Percentiles rank a stretch among this genome's conserved stretches.
phyloP scores from a whole-genome alignment of 2,329 filamentous ascomycete genomes.

The Cladosporium sp. region DNA sequence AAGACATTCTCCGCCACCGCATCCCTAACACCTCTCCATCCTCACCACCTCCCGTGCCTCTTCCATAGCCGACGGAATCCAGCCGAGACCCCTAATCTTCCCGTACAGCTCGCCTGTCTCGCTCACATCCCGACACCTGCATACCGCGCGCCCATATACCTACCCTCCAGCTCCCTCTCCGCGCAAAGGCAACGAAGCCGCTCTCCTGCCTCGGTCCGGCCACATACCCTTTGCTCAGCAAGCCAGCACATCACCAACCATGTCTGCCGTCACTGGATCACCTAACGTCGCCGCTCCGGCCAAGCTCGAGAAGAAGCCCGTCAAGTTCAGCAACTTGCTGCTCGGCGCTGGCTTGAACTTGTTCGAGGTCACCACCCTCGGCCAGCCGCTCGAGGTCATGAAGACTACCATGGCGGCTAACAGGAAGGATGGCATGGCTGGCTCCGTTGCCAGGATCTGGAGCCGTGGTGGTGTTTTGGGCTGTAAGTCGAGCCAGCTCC shows the following conservation, averaged over 20 bases:
- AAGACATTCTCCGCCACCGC: background rate
- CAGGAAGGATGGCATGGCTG: constrained; percentile 78
- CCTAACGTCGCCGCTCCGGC: constrained; percentile 41
- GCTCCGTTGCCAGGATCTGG: constrained; percentile 85
- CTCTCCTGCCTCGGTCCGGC: constrained; percentile 97
- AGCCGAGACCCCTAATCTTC: constrained; percentile 11
- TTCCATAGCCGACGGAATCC: background rate
- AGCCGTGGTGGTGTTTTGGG: constrained; percentile 85
- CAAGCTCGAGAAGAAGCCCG: constrained; percentile 92
- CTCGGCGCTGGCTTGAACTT: constrained; percentile 90
- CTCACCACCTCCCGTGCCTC: background rate
- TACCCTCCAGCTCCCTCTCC: constrained; percentile 16
- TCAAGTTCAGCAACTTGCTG: constrained; percentile 99
- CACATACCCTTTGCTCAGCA: constrained; percentile 27
- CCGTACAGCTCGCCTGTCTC: constrained; percentile 2
- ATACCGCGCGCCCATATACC: constrained; percentile 7
- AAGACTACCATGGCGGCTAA: constrained; percentile 99
- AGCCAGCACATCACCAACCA: constrained; percentile 34
- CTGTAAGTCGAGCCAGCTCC: constrained; percentile 60
- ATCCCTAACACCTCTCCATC: background rate
- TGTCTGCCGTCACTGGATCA: constrained; percentile 35
- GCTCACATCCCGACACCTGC: background rate
- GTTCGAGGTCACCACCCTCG: constrained; percentile 77
- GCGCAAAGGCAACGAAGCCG: constrained; percentile 69
- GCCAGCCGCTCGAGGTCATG: constrained; percentile 89